Evolutionary conservation across 768 basidiomycete genomes (phyloP).

Genomic region (Auriscalpium microsporum): DNA sequence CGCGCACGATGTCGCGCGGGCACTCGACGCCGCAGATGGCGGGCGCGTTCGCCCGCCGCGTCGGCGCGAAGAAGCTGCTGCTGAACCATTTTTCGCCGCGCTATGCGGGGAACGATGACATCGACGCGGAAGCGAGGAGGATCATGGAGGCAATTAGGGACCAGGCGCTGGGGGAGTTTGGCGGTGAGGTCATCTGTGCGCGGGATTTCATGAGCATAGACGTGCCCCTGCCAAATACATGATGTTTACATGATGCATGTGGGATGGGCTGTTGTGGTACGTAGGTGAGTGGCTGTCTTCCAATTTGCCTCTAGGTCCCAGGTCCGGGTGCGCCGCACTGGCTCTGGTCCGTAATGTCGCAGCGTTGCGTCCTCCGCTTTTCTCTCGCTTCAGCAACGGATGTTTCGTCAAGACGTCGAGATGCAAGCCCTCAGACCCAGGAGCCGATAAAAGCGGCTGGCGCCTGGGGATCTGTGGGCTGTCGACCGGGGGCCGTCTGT

Average conservation of each 20-base stretch:
- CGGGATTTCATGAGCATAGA: slow-evolving; percentile 69
- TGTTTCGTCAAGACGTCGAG: no score
- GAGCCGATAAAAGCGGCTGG: no score
- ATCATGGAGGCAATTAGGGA: slow-evolving; percentile 57
- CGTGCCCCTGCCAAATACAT: slow-evolving; percentile 29
- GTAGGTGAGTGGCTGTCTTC: not conserved
- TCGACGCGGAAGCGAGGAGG: slow-evolving; percentile 34
- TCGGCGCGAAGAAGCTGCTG: slow-evolving; percentile 53
- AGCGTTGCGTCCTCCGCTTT: no score
- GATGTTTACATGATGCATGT: slow-evolving; percentile 4
- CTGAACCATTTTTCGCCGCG: slow-evolving; percentile 84
- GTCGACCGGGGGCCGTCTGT: no score
- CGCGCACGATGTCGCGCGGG: slow-evolving; percentile 62
- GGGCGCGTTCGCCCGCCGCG: slow-evolving; percentile 62
- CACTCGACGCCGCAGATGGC: slow-evolving; percentile 94
- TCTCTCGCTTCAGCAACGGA: no score
- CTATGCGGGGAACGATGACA: slow-evolving; percentile 61
- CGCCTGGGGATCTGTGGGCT: no score
- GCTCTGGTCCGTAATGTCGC: no score
- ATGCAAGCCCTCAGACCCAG: no score
- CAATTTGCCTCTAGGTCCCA: no score
- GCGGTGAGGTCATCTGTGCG: slow-evolving; percentile 57
- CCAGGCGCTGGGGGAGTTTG: slow-evolving; percentile 47
- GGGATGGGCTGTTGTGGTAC: not conserved
- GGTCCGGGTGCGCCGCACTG: no score